Percentiles rank a stretch among this genome's conserved stretches.
phyloP scores from a whole-genome alignment of 2,329 filamentous ascomycete species.

The Clarireedia hainanense region DNA sequence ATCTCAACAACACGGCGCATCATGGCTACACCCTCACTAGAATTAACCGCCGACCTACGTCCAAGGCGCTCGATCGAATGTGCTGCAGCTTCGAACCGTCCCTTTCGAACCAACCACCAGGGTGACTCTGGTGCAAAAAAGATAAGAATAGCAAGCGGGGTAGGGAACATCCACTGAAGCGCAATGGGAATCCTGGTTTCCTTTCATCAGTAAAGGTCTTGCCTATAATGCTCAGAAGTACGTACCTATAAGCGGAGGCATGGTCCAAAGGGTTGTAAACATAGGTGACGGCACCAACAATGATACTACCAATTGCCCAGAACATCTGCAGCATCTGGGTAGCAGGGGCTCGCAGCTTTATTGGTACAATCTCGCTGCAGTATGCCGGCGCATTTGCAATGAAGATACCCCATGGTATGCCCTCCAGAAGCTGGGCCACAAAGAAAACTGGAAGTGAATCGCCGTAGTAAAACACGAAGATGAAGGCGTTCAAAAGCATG shows the following conservation, averaged over 20 bases:
- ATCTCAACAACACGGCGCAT: conserved; percentile 51
- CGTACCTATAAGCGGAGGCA: conserved; percentile 36
- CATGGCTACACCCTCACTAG: conserved; percentile 42
- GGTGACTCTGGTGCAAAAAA: conserved; percentile 40
- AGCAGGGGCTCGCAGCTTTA: conserved; percentile 47
- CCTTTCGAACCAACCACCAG: conserved; percentile 41
- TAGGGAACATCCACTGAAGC: conserved; percentile 46
- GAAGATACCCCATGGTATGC: conserved; percentile 59
- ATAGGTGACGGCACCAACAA: conserved; percentile 50
- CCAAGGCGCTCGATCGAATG: conserved; percentile 27
- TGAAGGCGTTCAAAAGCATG: conserved; percentile 44
- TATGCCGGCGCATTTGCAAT: conserved; percentile 59
- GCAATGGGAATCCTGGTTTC: conserved; percentile 40
- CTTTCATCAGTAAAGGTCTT: conserved; percentile 28
- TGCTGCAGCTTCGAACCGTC: conserved; percentile 36
- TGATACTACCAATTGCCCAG: conserved; percentile 56
- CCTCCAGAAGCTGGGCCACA: conserved; percentile 49
- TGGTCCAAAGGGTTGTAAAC: conserved; percentile 36
- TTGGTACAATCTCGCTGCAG: conserved; percentile 52
- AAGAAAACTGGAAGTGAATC: conserved; percentile 36
- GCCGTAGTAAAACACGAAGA: conserved; percentile 37
- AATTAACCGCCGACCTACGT: conserved; percentile 37
- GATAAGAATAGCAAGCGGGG: conserved; percentile 42
- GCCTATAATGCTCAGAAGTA: conserved; percentile 14
- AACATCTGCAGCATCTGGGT: conserved; percentile 61